A percentile compares a stretch with the other conserved stretches of the same genome.
phyloP scores from a whole-genome alignment of 768 basidiomycete genomes.

The Sporobolomyces roseus region DNA sequence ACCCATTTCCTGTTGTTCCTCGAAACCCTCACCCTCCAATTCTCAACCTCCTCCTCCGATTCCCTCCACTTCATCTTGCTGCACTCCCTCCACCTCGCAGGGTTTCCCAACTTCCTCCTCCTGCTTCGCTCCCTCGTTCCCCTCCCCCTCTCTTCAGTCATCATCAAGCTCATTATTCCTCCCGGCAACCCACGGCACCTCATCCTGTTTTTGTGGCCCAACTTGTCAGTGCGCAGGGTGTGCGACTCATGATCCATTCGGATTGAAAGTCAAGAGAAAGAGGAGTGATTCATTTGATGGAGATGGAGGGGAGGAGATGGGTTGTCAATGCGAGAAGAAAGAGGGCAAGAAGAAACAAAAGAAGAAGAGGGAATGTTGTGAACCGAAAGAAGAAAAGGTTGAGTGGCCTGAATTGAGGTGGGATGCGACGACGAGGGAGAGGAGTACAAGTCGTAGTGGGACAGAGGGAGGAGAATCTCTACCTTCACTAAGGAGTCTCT shows the following conservation, averaged over 20 bases:
- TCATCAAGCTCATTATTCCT: conserved; percentile 25
- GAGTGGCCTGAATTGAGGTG: neutral
- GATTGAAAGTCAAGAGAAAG: conserved; percentile 3
- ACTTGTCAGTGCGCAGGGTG: conserved; percentile 37
- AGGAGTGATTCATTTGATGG: neutral
- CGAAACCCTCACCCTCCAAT: neutral
- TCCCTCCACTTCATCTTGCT: neutral
- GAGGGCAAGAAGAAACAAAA: neutral
- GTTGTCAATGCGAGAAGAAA: neutral
- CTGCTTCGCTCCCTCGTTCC: neutral
- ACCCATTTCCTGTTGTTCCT: neutral
- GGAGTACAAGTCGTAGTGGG: neutral
- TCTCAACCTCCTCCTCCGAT: neutral
- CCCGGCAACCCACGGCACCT: conserved; percentile 34
- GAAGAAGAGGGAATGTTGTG: conserved; percentile 16
- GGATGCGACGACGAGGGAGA: neutral
- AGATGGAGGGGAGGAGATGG: neutral
- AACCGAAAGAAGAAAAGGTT: neutral
- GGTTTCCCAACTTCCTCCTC: neutral
- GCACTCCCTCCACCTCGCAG: neutral
- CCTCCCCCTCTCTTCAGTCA: neutral
- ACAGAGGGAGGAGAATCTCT: neutral
- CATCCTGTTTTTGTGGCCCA: conserved; percentile 40
- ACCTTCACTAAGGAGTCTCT: neutral
- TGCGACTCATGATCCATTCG: conserved; percentile 34